Conservation (phyloP, 345 rosid genomes). For the Gossypium thurberi region DNA sequence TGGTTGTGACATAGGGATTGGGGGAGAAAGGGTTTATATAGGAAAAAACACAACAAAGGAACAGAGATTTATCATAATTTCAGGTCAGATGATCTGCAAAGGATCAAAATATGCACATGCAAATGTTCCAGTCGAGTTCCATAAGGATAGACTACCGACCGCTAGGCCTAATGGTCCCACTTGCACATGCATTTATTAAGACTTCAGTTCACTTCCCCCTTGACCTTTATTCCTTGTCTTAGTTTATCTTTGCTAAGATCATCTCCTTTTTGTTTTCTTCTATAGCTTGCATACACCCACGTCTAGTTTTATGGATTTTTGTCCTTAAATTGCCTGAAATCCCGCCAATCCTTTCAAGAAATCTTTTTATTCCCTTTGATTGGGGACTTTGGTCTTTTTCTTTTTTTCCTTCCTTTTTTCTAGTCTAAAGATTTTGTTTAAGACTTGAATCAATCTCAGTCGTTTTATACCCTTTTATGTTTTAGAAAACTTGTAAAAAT, state of each 20-base stretch:
- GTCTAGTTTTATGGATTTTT: too few species aligned
- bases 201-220: too few species aligned
- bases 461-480: neutral
- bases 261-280: neutral
- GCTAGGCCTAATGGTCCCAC: constrained; percentile 26
- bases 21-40: constrained; percentile 19
- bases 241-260: neutral
- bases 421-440: constrained; percentile 7
- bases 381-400: neutral
- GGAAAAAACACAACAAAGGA: constrained; percentile 3
- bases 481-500: neutral
- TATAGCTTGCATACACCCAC: neutral
- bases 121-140: constrained; percentile 34
- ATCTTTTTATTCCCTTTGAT: constrained; percentile 9
- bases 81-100: constrained; percentile 13
- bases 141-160: constrained; percentile 26
- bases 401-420: neutral
- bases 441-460: neutral
- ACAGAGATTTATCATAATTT: constrained; percentile 5
- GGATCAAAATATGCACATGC: constrained; percentile 50
- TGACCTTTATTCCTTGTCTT: neutral
- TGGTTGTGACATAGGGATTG: constrained; percentile 1
- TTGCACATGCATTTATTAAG: constrained; percentile 34
- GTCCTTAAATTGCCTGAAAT: constrained; percentile 12
- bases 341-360: constrained; percentile 8